Percentiles rank a stretch among this genome's conserved stretches.
These are phyloP conservation scores for Phytophthora foliorum DNA, from an alignment of 352 stramenopile species.

Conservation along the genomic window DNA sequence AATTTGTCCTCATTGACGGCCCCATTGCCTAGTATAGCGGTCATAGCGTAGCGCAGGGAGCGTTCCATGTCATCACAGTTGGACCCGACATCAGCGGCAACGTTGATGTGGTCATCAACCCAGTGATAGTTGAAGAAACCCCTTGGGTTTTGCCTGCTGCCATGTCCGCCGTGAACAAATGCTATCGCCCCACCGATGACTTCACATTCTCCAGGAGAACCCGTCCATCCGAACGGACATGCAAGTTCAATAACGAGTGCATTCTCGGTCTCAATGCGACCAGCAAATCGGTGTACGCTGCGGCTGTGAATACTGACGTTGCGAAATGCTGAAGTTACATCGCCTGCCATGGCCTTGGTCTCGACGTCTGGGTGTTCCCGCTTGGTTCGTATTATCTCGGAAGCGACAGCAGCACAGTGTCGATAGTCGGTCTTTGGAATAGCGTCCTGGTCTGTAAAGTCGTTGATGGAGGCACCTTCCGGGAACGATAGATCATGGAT, in stretches of 20 bases:
- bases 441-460: background rate
- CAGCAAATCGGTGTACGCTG: too few species aligned
- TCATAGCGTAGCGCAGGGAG: constrained; percentile 16
- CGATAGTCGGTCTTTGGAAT: background rate
- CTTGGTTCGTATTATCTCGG: too few species aligned
- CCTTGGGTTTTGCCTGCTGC: constrained; percentile 1
- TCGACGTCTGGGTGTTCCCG: background rate
- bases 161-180: background rate
- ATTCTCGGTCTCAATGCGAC: too few species aligned
- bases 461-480: constrained; percentile 8
- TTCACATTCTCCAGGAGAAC: too few species aligned
- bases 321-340: too few species aligned
- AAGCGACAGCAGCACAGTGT: constrained; percentile 9
- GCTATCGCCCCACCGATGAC: constrained; percentile 5
- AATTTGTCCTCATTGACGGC: constrained; percentile 8
- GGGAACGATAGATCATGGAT: constrained; percentile 12
- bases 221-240: too few species aligned
- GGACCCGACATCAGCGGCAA: background rate
- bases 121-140: constrained; percentile 23
- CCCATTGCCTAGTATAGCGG: too few species aligned
- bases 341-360: background rate
- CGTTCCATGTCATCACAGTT: constrained; percentile 2
- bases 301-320: too few species aligned
- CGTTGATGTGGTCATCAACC: constrained; percentile 25
- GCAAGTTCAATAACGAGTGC: too few species aligned